These are phyloP conservation scores for Serpula lacrymans DNA, from an alignment of 768 basidiomycete species.

Conservation along the genomic window DNA sequence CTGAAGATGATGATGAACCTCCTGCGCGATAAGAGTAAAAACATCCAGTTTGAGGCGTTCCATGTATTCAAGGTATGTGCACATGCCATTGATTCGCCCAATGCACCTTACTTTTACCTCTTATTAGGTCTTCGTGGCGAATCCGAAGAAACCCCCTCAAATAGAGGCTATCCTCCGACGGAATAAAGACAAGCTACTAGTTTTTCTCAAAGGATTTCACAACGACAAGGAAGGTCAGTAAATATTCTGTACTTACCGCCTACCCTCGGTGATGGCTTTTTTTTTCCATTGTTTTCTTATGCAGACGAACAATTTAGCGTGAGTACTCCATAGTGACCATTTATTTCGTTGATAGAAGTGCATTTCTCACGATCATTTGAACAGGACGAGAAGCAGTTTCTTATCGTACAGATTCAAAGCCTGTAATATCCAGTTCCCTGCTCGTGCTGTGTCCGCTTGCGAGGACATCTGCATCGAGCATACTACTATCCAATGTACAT, in stretches of 20 bases:
- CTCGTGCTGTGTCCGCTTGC: too few relatives aligned
- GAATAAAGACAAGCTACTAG: conserved; percentile 91
- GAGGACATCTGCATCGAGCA: too few relatives aligned
- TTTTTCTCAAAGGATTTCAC: conserved; percentile 90
- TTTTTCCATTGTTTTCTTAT: neutral
- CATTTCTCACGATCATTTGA: conserved; percentile 4
- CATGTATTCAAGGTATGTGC: conserved; percentile 96
- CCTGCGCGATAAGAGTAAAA: conserved; percentile 96
- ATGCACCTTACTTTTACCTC: neutral
- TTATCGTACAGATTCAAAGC: conserved; percentile 86
- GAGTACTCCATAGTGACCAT: conserved; percentile 15
- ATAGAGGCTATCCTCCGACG: conserved; percentile 87
- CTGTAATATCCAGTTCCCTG: conserved; percentile 39
- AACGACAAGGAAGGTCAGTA: conserved; percentile 92
- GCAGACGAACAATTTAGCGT: conserved; percentile 94
- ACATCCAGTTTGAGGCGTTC: conserved; percentile 99
- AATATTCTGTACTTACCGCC: neutral
- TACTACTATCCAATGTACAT: too few relatives aligned
- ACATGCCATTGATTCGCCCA: neutral
- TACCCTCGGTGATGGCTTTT: neutral
- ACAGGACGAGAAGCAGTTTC: conserved; percentile 92
- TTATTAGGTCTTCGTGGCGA: conserved; percentile 90
- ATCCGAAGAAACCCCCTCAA: conserved; percentile 97
- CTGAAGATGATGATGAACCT: conserved; percentile 99
- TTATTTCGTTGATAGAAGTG: neutral